Percentiles rank a stretch among this genome's conserved stretches.
These are phyloP conservation scores for Astrothelium subdiscretum DNA, from an alignment of 495 filamentous ascomycete species.

Conservation along the genomic window DNA sequence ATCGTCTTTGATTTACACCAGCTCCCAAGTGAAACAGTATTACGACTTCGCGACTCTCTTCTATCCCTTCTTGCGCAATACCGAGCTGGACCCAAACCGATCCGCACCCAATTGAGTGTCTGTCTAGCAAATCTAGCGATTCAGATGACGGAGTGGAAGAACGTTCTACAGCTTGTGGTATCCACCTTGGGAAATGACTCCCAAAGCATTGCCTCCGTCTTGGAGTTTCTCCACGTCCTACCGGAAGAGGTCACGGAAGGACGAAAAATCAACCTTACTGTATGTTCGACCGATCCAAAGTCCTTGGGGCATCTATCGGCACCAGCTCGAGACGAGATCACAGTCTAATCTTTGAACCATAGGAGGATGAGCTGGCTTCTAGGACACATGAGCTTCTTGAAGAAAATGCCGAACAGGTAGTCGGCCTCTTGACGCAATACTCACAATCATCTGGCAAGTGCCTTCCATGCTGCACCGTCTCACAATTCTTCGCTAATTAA, in stretches of 20 bases:
- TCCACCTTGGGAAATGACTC: constrained; percentile 64
- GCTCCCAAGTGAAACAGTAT: constrained; percentile 61
- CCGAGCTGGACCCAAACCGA: constrained; percentile 73
- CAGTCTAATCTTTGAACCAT: constrained; percentile 39
- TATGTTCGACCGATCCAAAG: constrained; percentile 60
- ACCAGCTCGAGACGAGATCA: constrained; percentile 34
- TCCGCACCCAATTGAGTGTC: constrained; percentile 88
- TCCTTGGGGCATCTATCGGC: constrained; percentile 33
- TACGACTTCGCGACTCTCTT: constrained; percentile 69
- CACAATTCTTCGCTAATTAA: constrained; percentile 2
- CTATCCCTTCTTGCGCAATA: constrained; percentile 66
- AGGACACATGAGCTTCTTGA: constrained; percentile 80
- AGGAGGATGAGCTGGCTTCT: constrained; percentile 83
- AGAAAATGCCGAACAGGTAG: constrained; percentile 78
- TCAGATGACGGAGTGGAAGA: constrained; percentile 92
- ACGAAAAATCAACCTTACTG: constrained; percentile 94
- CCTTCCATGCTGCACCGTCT: background rate
- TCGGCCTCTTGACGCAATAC: constrained; percentile 76
- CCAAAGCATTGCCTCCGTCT: constrained; percentile 65
- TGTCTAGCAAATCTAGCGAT: constrained; percentile 89
- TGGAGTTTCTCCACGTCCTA: constrained; percentile 92
- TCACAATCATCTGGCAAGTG: constrained; percentile 75
- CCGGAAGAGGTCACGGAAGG: constrained; percentile 99
- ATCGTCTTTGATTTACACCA: constrained; percentile 79
- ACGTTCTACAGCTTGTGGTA: constrained; percentile 75